Base-by-base conservation (phyloP, 2,329 filamentous ascomycete genomes). In the Lachnum nothofagi region DNA sequence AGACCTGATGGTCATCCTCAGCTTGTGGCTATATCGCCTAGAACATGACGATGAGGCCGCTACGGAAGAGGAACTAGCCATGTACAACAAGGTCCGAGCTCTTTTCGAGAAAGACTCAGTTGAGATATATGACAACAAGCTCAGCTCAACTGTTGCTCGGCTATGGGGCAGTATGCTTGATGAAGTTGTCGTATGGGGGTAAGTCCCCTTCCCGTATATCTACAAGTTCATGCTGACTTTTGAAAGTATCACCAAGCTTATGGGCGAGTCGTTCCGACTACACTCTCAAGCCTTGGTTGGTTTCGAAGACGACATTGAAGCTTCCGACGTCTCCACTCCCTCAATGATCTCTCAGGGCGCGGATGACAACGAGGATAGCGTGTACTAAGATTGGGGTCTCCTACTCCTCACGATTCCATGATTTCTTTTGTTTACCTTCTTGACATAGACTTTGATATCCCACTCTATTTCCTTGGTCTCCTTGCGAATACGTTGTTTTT, bases 101-200 rank as follows among this genome's bases (percentile, higher is more conserved):
- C 76, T 97, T 61, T 95, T 95, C 65, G 88, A 93, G 62, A 91
- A 94, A 65, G 91, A 97, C 64, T 82, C 88, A 46, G 85, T 91
- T 51, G 88, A 94, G 63, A 77, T 82, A 20, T 88, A 88, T 67
- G 85, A 85, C 56, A 78, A 83, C 44, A 91, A 94, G 67, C 75
- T 98, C 60, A 96, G 91, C 74, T 93, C 91, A n/a, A 89, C 89
- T 44, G 91, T 98, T 37, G 91, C 91, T 55, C 83, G 88, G 62
- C 82, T 97, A 39, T 98, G 93, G 93, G 93, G 91, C 62, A 91
- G 89, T 56, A 96, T 97, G 86, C 83, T 97, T 57, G 93, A 97
- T 66, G 93, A 96, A 72, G 93, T 97, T 55, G 91, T 97, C 60
- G 93, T 98, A 53, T 97, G 93, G 93, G 93, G 93, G 90, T 95